phyloP scores from a whole-genome alignment of 139 green algal species.

The Chlamydomonas schloesseri region DNA sequence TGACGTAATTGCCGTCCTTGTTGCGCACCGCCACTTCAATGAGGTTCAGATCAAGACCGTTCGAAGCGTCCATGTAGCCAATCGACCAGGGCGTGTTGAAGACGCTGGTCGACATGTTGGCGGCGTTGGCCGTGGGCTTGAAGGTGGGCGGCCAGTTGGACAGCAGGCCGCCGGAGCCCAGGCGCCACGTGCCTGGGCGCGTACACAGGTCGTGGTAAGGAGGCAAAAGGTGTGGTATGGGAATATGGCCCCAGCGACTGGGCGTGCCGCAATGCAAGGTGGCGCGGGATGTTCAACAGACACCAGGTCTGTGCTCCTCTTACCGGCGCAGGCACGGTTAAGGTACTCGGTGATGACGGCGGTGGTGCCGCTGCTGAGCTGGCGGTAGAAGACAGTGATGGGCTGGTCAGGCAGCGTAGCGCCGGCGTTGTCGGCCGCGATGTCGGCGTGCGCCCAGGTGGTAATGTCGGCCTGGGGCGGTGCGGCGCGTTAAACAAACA shows the following conservation, averaged over 20 bases:
- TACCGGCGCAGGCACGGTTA: neutral
- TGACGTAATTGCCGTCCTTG: slow-evolving; percentile 28
- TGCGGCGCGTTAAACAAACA: too few species aligned
- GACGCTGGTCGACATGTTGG: slow-evolving; percentile 32
- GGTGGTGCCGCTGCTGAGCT: slow-evolving; percentile 43
- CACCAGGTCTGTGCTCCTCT: too few species aligned
- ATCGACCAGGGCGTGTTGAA: slow-evolving; percentile 33
- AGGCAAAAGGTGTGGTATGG: neutral
- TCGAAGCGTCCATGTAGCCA: slow-evolving; percentile 49
- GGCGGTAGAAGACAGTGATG: slow-evolving; percentile 44
- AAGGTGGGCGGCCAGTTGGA: slow-evolving; percentile 16
- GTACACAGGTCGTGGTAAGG: too few species aligned
- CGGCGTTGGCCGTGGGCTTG: slow-evolving; percentile 8
- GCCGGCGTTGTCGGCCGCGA: slow-evolving; percentile 38
- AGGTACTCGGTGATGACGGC: slow-evolving; percentile 55
- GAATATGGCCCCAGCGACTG: too few species aligned
- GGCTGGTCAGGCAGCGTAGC: slow-evolving; percentile 14
- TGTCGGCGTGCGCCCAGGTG: slow-evolving; percentile 38
- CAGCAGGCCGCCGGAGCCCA: slow-evolving; percentile 47
- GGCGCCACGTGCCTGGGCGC: slow-evolving; percentile 27
- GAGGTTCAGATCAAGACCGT: slow-evolving; percentile 29
- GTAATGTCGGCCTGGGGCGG: slow-evolving; percentile 31
- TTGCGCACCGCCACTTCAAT: slow-evolving; percentile 46
- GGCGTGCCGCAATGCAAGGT: too few species aligned
- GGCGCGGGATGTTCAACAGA: too few species aligned